A percentile compares a stretch with the other conserved stretches of the same genome.
Conservation (phyloP, 192 early-diverging fungal genomes). For the Endogone sp. region DNA sequence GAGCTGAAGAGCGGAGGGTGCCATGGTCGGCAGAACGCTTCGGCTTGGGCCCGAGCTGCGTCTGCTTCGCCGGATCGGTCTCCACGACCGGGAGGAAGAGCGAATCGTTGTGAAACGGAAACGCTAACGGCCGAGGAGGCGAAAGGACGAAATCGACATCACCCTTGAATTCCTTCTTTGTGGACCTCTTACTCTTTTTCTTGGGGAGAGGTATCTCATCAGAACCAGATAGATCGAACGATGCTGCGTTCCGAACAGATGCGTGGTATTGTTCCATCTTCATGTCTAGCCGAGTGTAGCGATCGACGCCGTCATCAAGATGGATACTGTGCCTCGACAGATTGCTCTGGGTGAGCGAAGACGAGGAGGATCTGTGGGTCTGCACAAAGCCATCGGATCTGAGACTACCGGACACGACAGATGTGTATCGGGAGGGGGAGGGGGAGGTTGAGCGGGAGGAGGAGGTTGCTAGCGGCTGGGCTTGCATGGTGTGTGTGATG, state of each 20-base stretch:
- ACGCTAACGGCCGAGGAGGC: slow-evolving; percentile 29
- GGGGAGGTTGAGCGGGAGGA: too few species aligned
- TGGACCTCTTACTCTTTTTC: background rate
- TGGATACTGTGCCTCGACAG: background rate
- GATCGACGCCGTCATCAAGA: background rate
- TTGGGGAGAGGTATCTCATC: background rate
- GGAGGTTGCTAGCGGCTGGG: too few species aligned
- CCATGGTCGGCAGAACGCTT: background rate
- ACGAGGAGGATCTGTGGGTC: background rate
- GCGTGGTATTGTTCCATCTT: background rate
- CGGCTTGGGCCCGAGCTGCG: background rate
- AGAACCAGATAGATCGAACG: too few species aligned
- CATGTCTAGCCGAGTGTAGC: background rate
- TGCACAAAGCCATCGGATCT: background rate
- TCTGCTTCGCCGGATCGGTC: slow-evolving; percentile 1
- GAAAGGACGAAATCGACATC: slow-evolving; percentile 22
- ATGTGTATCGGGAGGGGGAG: background rate
- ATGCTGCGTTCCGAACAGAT: background rate
- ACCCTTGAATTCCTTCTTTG: background rate
- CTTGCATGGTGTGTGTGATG: background rate
- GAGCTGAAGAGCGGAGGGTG: background rate
- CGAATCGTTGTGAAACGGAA: slow-evolving; percentile 35
- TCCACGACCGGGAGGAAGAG: slow-evolving; percentile 33
- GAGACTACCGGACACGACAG: background rate
- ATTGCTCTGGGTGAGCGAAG: background rate